A percentile compares a stretch with the other conserved stretches of the same genome.
Evolutionary conservation across 306 rosid genomes (phyloP).

Genomic region (Vigna hirtella): DNA sequence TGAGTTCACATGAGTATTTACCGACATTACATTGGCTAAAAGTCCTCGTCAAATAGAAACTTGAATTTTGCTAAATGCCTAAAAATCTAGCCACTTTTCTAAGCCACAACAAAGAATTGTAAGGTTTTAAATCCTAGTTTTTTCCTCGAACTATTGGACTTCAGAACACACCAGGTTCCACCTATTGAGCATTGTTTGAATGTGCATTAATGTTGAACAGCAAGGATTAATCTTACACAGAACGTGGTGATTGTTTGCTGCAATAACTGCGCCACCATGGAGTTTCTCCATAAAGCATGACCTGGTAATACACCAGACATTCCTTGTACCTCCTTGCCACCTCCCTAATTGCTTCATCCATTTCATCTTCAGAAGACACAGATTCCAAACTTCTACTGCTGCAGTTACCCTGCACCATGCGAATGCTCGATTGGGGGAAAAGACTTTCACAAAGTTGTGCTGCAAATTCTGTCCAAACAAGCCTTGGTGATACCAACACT

Average conservation of each 20-base stretch:
- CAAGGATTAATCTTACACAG: slow-evolving; percentile 56
- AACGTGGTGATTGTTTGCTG: slow-evolving; percentile 43
- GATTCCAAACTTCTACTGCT: slow-evolving; percentile 42
- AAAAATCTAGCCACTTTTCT: not conserved
- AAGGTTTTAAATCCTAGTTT: slow-evolving; percentile 9
- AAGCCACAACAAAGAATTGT: slow-evolving; percentile 19
- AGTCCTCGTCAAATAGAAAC: not conserved
- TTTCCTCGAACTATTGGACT: slow-evolving; percentile 24
- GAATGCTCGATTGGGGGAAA: slow-evolving; percentile 45
- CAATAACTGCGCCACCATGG: slow-evolving; percentile 55
- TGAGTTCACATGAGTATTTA: not conserved
- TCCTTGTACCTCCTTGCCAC: slow-evolving; percentile 74
- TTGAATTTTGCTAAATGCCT: slow-evolving; percentile 5
- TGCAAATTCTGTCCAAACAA: slow-evolving; percentile 69
- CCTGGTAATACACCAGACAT: slow-evolving; percentile 71
- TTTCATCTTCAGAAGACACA: slow-evolving; percentile 45
- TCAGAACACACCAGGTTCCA: slow-evolving; percentile 18
- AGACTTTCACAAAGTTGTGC: slow-evolving; percentile 59
- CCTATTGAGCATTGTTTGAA: not conserved
- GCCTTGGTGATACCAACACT: slow-evolving; percentile 66
- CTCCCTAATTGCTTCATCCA: slow-evolving; percentile 54
- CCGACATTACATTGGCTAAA: not conserved
- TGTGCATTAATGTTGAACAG: slow-evolving; percentile 26
- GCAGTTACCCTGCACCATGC: slow-evolving; percentile 24
- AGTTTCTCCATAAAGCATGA: slow-evolving; percentile 73